phyloP scores from a whole-genome alignment of 164 flowering plant genomes.

The Malania oleifera region DNA sequence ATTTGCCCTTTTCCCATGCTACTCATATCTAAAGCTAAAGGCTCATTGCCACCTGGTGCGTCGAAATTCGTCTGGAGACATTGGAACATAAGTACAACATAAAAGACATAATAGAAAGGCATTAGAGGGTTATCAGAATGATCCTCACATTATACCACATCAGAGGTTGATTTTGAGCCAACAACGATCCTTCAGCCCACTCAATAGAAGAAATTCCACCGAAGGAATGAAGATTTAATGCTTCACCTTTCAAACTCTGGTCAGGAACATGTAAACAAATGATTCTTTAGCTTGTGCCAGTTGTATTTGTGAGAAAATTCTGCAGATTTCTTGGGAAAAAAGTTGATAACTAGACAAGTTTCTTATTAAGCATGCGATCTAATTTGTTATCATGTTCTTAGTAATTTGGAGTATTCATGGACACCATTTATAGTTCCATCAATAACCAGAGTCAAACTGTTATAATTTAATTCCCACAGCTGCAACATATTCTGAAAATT shows the following conservation, averaged over 20 bases:
- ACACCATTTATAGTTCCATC: too few relatives aligned
- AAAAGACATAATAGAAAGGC: constrained; percentile 1
- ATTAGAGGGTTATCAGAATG: neutral
- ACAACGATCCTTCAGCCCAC: constrained; percentile 57
- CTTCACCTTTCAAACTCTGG: constrained; percentile 86
- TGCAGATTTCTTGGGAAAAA: neutral
- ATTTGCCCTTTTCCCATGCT: constrained; percentile 88
- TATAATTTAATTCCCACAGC: too few relatives aligned
- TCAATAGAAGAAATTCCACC: constrained; percentile 74
- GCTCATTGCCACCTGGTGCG: constrained; percentile 62
- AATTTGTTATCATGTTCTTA: too few relatives aligned
- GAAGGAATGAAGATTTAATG: constrained; percentile 53
- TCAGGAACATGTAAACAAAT: constrained; percentile 5
- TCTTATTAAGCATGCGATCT: too few relatives aligned
- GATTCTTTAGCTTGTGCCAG: neutral
- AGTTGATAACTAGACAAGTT: too few relatives aligned
- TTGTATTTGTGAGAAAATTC: neutral
- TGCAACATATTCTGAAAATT: too few relatives aligned
- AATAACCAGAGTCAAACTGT: too few relatives aligned
- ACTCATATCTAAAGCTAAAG: constrained; percentile 73
- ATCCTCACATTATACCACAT: constrained; percentile 88
- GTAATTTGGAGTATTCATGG: too few relatives aligned
- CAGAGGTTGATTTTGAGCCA: constrained; percentile 56
- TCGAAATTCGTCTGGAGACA: constrained; percentile 47
- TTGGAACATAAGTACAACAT: neutral